These are phyloP conservation scores for Trypanosoma avium DNA, from an alignment of 208 protist species.

Conservation along the genomic window DNA sequence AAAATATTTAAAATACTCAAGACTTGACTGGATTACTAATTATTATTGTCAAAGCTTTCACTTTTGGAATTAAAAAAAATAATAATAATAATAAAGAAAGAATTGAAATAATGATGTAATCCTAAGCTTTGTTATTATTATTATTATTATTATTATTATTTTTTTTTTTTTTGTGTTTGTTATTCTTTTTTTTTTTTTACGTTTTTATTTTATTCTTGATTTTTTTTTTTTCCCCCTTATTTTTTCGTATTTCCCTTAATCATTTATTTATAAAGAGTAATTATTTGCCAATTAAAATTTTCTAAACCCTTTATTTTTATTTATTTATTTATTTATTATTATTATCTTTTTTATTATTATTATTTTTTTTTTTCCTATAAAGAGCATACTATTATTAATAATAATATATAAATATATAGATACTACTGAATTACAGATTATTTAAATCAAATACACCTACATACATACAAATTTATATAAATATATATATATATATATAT, in stretches of 20 bases:
- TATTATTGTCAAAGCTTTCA: too few species aligned
- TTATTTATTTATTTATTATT: slow-evolving; percentile 10
- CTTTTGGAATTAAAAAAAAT: too few species aligned
- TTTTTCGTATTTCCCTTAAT: neutral
- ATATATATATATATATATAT: neutral
- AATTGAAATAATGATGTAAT: too few species aligned
- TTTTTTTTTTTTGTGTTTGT: neutral
- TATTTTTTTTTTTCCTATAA: neutral
- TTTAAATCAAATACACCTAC: neutral
- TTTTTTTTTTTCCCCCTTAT: neutral
- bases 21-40: too few species aligned
- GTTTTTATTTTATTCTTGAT: neutral
- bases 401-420: too few species aligned
- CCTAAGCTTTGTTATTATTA: too few species aligned
- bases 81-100: too few species aligned
- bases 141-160: neutral
- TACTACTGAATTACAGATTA: neutral
- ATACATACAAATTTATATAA: slow-evolving; percentile 15
- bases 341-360: slow-evolving; percentile 12
- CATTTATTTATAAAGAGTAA: too few species aligned
- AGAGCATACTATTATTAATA: neutral
- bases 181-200: neutral
- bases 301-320: slow-evolving; percentile 3
- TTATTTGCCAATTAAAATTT: too few species aligned
- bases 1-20: too few species aligned